Base-by-base conservation (phyloP, 2,329 filamentous ascomycete species). In the Sclerotinia sclerotiorum region DNA sequence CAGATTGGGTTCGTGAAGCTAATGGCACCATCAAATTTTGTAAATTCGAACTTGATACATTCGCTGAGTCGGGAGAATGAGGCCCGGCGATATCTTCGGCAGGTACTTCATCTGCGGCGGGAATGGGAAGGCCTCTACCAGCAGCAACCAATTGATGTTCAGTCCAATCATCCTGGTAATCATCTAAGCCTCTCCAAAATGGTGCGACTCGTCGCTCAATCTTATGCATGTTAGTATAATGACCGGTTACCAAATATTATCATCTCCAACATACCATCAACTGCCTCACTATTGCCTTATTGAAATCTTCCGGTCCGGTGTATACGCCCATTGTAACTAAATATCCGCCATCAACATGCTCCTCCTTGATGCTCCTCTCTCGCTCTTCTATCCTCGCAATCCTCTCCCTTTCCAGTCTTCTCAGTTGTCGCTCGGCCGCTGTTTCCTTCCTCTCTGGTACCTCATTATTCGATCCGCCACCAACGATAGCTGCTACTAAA, bases 141-240 rank as follows among this genome's bases (percentile, higher is more conserved):
- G 92, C 93, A 68, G 94, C 93, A 74, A 97, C 88, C n/a, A 99
- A 87, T 79, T 99, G 95, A 79, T 95, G 89, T 76, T 99, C 95
- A 17, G 93, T 91, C 95, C 95, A 99, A 65, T 87, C 91, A 29
- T 92, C 87, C 21, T 89, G 90, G 79, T 95, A 93, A 78, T 98
- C 94, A 72, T 97, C 90, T 5, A 99, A 82, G 6, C 95, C 95
- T 77, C 90, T 90, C 93, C 94, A 99, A 79, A 99, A 99, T 0
- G 95, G 95, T 54, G 95, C 95, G 70, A 99, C 81, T 71, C 91
- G 89, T 73, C 95, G 87, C 80, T 99, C 95, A 78, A 99, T 93
- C 94, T 98, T 71, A 56, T 70, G 73, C 67, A 24, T 63, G 65
- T 75, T 52, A 77, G 70, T 65, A 69, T 66, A 54, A 15, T 49